Evolutionary conservation across 225 moss, liverwort and hornwort species (phyloP), one percentile per base, ranked within the genome.

Genomic region (Anthoceros angustus): DNA sequence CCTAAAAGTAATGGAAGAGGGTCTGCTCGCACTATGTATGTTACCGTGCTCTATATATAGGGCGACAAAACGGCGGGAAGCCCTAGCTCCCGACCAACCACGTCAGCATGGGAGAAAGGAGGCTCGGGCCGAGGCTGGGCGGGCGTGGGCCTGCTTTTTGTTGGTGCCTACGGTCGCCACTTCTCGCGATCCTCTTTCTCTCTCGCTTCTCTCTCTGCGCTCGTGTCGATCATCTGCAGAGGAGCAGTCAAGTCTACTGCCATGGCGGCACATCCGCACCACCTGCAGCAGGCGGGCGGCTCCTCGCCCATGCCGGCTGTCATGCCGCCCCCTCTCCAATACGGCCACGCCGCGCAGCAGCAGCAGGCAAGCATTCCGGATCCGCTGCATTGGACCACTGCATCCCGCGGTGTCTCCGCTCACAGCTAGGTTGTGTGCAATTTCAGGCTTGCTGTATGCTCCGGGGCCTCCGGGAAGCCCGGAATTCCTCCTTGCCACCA

Each of bases 311-410:
- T 81, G 62, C 71, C 81, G 12, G 78, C 84, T 70, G 84, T 76
- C 76, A 81, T 84, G 81, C 84, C 84, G 43, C 68, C 80, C 39
- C 81, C 73, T 75, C 81, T 84, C 74, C 84, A 84, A 71, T 84
- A 81, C 68, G 72, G 67, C 18, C 84, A 76, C 63, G 83, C 71
- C 41, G 55, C 55, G 10, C 55, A 55, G 55, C 84, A 80, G 74
- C 83, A 79, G 65, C 84, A 84, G 84, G 84, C 81, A 78, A 43
- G 64, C 69, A 39, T 6, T 66, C 21, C 38, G n/a, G 55, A 71
- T 40, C 64, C 39, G 41, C 41, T 39, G 5, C 41, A 20, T 55
- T 55, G n/a, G 18, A 18, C n/a, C 55, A 15, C 16, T 7, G 55
- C 32, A 32, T 32, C 32, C 55, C 55, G 55, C 55, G n/a, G 55